Base-by-base conservation (phyloP, 2,329 filamentous ascomycete genomes). In the Scedosporium aurantiacum region DNA sequence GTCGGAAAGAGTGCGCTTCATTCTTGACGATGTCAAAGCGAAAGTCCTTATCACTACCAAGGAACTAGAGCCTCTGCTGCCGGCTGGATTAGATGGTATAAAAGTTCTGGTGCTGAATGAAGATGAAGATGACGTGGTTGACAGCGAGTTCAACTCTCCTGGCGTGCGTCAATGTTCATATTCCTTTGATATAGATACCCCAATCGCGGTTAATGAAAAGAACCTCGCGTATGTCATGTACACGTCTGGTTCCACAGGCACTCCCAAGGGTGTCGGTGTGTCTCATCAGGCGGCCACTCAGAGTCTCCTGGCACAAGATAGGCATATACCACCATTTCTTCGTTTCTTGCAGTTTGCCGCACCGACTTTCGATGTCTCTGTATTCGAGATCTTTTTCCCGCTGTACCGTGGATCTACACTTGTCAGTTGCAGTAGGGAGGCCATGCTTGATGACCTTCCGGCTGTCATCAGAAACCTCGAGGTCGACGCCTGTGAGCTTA, bases 311-410 rank as follows among this genome's bases (percentile, higher is more conserved):
- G 90, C 90, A 2, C 92, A 97, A 69, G 81, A 95, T 68, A 79
- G 76, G 56, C 85, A 92, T 67, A 86, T 97, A 47, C 92, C 92
- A 2, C 45, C 60, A 0, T 96, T 96, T 69, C 78, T 78, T 16
- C 83, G 91, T 55, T 96, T 97, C 70, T 80, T 97, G 0, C 92
- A 97, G 70, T 96, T 96, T 71, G 92, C 92, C 4, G 88, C 91
- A 2, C 90, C 92, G 0, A 96, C 91, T 0, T 97, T 97, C 70
- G 92, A 97, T 72, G 92, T 97, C 6, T 96, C 90, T 0, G 87
- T 96, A 5, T 97, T 97, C 70, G 92, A 97, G 70, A 92, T 95
- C 5, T 96, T 96, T 78, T 96, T 96, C 65, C 89, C 92, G 0
- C 76, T 92, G 16, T 87, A 86, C 64, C 80, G 90, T 62, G 88